Evolutionary conservation across 495 filamentous ascomycete genomes (phyloP).

Genomic region (Neohortaea acidophila): DNA sequence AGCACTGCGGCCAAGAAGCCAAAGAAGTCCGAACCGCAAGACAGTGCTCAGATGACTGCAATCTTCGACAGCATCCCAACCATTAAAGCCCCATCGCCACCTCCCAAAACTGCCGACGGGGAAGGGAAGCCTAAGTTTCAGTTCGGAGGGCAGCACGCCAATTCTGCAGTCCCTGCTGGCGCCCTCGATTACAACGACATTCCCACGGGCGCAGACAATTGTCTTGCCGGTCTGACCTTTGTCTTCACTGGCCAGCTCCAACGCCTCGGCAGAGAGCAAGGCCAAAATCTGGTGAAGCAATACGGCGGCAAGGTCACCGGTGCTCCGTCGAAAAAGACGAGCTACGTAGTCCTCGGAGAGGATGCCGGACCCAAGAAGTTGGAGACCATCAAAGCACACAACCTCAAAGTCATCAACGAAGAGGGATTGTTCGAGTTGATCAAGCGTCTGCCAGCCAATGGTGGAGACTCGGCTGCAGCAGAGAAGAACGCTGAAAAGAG

Average conservation of each 20-base stretch:
- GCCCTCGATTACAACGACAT: constrained; percentile 41
- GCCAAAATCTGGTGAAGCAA: constrained; percentile 70
- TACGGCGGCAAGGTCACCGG: constrained; percentile 81
- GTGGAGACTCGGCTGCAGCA: constrained; percentile 76
- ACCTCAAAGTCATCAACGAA: constrained; percentile 83
- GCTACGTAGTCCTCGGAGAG: constrained; percentile 75
- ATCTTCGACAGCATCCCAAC: constrained; percentile 81
- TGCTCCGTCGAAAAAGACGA: constrained; percentile 83
- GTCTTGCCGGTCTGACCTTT: constrained; percentile 80
- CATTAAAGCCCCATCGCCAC: constrained; percentile 67
- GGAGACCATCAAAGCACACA: constrained; percentile 59
- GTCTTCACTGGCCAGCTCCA: constrained; percentile 90
- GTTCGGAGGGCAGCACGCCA: constrained; percentile 36
- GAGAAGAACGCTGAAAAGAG: constrained; percentile 68
- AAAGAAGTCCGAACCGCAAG: constrained; percentile 40
- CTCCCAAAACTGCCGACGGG: constrained; percentile 38
- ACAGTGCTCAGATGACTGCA: constrained; percentile 52
- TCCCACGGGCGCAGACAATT: constrained; percentile 74
- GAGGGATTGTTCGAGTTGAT: constrained; percentile 85
- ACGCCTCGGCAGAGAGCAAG: constrained; percentile 68
- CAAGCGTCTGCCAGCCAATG: constrained; percentile 63
- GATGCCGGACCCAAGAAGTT: constrained; percentile 93
- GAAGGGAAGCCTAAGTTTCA: constrained; percentile 51
- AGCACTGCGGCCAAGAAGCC: constrained; percentile 33
- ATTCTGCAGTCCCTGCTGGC: constrained; percentile 42